A percentile compares a stretch with the other conserved stretches of the same genome.
Conservation (phyloP, 805 yeast genomes). For the Diddensiella transvaalensis region DNA sequence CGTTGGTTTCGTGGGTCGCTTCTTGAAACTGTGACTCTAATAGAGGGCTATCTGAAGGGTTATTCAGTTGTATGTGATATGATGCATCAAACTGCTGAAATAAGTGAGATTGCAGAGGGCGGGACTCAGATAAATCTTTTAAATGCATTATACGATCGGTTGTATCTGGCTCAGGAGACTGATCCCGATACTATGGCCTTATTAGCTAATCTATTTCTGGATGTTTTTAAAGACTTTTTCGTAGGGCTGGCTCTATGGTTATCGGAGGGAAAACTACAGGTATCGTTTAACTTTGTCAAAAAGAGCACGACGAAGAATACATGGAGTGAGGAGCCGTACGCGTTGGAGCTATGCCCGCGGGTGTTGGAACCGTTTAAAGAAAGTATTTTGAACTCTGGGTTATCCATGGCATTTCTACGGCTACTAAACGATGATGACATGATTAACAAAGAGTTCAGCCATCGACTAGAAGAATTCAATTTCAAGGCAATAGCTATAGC, state of each 20-base stretch:
- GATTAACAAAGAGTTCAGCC: neutral
- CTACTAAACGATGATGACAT: neutral
- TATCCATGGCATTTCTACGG: neutral
- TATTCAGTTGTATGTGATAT: conserved; percentile 8
- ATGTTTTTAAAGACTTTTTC: conserved; percentile 9
- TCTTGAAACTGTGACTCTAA: neutral
- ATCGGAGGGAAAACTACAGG: neutral
- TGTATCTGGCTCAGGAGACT: neutral
- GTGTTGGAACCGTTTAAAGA: conserved; percentile 1
- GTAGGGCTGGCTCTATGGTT: conserved; percentile 5
- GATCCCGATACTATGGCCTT: neutral
- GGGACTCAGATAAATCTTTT: conserved; percentile 7
- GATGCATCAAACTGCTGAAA: conserved; percentile 1
- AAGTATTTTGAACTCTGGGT: conserved; percentile 6
- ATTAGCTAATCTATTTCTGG: neutral
- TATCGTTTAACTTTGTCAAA: neutral
- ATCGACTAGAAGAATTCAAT: neutral
- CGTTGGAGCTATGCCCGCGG: conserved; percentile 6
- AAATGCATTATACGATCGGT: conserved; percentile 6
- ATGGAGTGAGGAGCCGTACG: conserved; percentile 4
- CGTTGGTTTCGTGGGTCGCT: conserved; percentile 3
- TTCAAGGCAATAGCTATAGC: neutral
- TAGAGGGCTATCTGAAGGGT: conserved; percentile 4
- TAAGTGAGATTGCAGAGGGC: neutral
- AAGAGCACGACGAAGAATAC: neutral